phyloP scores from a whole-genome alignment of 495 filamentous ascomycete genomes.

The Parmelia sp. region DNA sequence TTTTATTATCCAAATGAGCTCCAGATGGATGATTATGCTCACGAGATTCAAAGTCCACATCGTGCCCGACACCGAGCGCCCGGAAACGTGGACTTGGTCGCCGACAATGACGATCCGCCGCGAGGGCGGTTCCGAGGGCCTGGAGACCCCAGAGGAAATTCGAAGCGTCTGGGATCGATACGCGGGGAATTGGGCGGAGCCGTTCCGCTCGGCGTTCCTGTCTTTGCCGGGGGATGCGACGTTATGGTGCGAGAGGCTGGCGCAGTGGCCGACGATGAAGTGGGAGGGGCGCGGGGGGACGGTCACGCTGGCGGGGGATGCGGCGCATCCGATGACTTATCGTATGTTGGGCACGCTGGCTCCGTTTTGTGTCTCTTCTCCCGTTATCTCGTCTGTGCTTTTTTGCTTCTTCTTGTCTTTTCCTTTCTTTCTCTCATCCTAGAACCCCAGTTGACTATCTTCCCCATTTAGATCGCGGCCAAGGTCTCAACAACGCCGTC shows the following conservation, averaged over 20 bases:
- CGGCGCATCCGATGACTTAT: slow-evolving; percentile 46
- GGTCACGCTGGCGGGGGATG: slow-evolving; percentile 46
- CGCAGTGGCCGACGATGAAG: slow-evolving; percentile 35
- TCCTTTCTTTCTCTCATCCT: background rate
- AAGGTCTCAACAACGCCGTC: slow-evolving; percentile 47
- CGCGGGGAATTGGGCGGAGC: slow-evolving; percentile 27
- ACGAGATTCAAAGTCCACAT: slow-evolving; percentile 33
- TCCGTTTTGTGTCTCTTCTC: too few relatives aligned
- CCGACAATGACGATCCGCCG: slow-evolving; percentile 12
- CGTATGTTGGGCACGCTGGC: slow-evolving; percentile 13
- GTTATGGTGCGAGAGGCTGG: slow-evolving; percentile 34
- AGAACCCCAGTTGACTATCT: background rate
- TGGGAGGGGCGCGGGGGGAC: slow-evolving; percentile 39
- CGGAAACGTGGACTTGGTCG: slow-evolving; percentile 41
- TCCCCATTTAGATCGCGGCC: slow-evolving; percentile 40
- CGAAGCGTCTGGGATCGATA: slow-evolving; percentile 1
- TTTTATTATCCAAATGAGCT: background rate
- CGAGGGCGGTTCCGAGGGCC: background rate
- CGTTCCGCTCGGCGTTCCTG: slow-evolving; percentile 36
- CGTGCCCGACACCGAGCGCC: slow-evolving; percentile 30
- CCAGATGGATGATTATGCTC: background rate
- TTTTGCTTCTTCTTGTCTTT: too few relatives aligned
- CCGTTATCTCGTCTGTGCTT: too few relatives aligned
- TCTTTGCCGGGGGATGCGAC: slow-evolving; percentile 38
- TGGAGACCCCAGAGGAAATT: background rate